Percentiles rank a stretch among this genome's conserved stretches.
Conservation (phyloP, 164 flowering plant species). For the Saururus chinensis region DNA sequence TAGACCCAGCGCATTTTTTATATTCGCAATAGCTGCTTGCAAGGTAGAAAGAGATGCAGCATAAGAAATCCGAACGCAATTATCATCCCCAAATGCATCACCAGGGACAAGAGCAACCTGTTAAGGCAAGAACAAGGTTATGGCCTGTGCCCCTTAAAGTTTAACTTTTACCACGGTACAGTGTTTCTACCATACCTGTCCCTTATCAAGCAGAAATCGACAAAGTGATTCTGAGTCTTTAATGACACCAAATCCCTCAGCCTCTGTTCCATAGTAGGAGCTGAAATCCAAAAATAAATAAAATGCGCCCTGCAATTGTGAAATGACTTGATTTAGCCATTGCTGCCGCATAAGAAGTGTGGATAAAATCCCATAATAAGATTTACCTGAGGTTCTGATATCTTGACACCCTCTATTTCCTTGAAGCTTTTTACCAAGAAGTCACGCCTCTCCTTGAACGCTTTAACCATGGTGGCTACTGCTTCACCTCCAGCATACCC, state of each 20-base stretch:
- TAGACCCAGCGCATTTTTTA: constrained; percentile 46
- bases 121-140: not conserved
- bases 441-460: constrained; percentile 80
- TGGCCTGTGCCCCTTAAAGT: not conserved
- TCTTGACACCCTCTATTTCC: constrained; percentile 67
- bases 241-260: constrained; percentile 71
- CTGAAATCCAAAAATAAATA: constrained; percentile 85
- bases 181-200: constrained; percentile 42
- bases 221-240: constrained; percentile 76
- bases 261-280: constrained; percentile 70
- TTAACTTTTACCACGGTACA: not conserved
- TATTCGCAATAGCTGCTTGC: constrained; percentile 64
- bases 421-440: constrained; percentile 61
- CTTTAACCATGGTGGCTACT: constrained; percentile 73
- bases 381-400: constrained; percentile 84
- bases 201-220: constrained; percentile 70
- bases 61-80: constrained; percentile 84
- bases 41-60: constrained; percentile 71
- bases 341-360: not conserved
- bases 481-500: constrained; percentile 94
- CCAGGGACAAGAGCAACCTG: constrained; percentile 98
- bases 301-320: constrained; percentile 80
- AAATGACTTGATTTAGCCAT: not conserved
- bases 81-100: constrained; percentile 93
- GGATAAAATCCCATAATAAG: too few relatives aligned